phyloP scores from a whole-genome alignment of 106 monocot genomes.

The Agapanthus africanus region DNA sequence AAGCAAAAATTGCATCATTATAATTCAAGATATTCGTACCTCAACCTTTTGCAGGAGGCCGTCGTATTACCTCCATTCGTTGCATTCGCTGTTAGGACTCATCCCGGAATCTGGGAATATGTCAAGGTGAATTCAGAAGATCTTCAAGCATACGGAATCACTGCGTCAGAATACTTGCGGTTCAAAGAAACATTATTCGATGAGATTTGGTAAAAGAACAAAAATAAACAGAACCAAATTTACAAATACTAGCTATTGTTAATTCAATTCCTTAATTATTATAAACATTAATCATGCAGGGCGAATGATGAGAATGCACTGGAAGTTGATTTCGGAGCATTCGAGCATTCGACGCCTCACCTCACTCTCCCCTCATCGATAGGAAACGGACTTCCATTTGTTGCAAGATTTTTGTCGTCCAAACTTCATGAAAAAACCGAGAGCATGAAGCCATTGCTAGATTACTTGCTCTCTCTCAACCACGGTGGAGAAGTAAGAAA shows the following conservation, averaged over 20 bases:
- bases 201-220: constrained; percentile 55
- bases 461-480: constrained; percentile 66
- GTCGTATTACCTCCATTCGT: constrained; percentile 70
- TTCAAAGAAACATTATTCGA: constrained; percentile 75
- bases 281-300: constrained; percentile 27
- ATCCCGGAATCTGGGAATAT: constrained; percentile 93
- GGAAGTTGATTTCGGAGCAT: constrained; percentile 83
- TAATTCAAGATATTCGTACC: no score
- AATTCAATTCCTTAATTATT: no score
- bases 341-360: constrained; percentile 54
- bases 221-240: background rate
- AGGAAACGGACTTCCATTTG: constrained; percentile 67
- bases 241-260: background rate
- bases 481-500: constrained; percentile 53
- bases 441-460: constrained; percentile 61
- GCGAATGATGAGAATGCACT: constrained; percentile 78
- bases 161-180: constrained; percentile 66
- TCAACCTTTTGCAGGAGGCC: constrained; percentile 58
- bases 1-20: no score
- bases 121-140: constrained; percentile 72
- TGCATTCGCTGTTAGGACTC: constrained; percentile 67
- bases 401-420: constrained; percentile 51
- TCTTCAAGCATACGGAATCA: constrained; percentile 67
- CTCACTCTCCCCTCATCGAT: constrained; percentile 75
- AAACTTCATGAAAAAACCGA: constrained; percentile 34